These are phyloP conservation scores for Aspergillus pseudoglaucus DNA, from an alignment of 2,329 filamentous ascomycete species.

Conservation along the genomic window DNA sequence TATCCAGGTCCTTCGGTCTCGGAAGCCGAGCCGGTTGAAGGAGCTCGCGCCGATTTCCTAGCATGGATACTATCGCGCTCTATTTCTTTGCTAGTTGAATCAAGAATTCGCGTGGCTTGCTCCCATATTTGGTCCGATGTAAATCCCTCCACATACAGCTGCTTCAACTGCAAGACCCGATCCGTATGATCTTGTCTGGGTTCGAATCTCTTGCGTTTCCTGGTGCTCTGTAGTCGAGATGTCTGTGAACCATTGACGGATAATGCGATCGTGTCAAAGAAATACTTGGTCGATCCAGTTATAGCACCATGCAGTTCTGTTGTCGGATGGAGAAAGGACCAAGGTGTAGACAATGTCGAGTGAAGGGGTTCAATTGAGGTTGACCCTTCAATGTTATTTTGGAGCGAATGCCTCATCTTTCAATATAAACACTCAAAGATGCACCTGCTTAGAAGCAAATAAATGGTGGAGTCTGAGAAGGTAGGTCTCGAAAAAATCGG, in stretches of 20 bases:
- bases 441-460: not conserved
- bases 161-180: constrained; percentile 66
- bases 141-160: constrained; percentile 81
- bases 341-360: constrained; percentile 54
- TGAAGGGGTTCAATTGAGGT: constrained; percentile 9
- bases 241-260: constrained; percentile 68
- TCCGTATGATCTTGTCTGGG: constrained; percentile 39
- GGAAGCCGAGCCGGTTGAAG: constrained; percentile 6
- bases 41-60: constrained; percentile 5
- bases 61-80: constrained; percentile 40
- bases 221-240: constrained; percentile 58
- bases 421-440: too few species aligned
- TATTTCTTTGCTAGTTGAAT: constrained; percentile 53
- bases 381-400: not conserved
- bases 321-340: constrained; percentile 70
- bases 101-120: constrained; percentile 78
- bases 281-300: constrained; percentile 69
- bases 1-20: constrained; percentile 11
- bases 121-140: constrained; percentile 88
- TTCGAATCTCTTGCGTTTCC: constrained; percentile 68
- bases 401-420: not conserved
- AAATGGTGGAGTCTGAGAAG: too few species aligned
- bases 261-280: constrained; percentile 69
- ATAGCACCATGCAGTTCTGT: constrained; percentile 61
- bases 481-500: not conserved